These are phyloP conservation scores for Aspergillus persii DNA, from an alignment of 2,329 filamentous ascomycete genomes.

Conservation along the genomic window DNA sequence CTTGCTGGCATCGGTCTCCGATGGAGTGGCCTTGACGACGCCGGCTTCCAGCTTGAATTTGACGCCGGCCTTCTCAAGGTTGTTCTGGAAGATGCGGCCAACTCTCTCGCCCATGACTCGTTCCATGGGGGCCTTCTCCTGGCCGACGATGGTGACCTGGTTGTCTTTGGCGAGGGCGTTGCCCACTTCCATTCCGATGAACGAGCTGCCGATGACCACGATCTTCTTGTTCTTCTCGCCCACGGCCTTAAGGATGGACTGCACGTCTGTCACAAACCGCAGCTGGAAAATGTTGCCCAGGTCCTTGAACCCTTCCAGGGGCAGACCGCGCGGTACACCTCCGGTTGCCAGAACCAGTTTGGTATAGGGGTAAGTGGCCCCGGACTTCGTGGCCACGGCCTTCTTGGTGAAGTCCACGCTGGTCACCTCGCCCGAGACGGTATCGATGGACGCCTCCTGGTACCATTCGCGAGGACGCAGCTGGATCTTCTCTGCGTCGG, in stretches of 20 bases:
- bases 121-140: slow-evolving; percentile 82
- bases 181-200: slow-evolving; percentile 98
- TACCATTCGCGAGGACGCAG: slow-evolving; percentile 78
- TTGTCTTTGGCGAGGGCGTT: slow-evolving; percentile 79
- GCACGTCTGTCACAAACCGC: slow-evolving; percentile 71
- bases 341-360: slow-evolving; percentile 91
- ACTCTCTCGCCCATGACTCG: slow-evolving; percentile 79
- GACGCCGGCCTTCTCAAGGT: slow-evolving; percentile 80
- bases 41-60: slow-evolving; percentile 80
- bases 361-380: slow-evolving; percentile 70
- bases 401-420: slow-evolving; percentile 73
- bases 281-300: slow-evolving; percentile 85
- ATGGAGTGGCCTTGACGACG: slow-evolving; percentile 80
- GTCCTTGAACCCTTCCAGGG: slow-evolving; percentile 80
- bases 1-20: slow-evolving; percentile 62
- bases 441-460: slow-evolving; percentile 58
- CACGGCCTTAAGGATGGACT: slow-evolving; percentile 74
- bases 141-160: slow-evolving; percentile 80
- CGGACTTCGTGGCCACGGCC: slow-evolving; percentile 70
- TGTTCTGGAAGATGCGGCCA: slow-evolving; percentile 74
- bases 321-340: slow-evolving; percentile 71
- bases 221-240: slow-evolving; percentile 85
- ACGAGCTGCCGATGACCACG: slow-evolving; percentile 86
- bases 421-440: slow-evolving; percentile 61
- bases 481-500: slow-evolving; percentile 74